Evolutionary conservation across 371 early-diverging fungal genomes (phyloP).

Genomic region (Mortierella sp.): DNA sequence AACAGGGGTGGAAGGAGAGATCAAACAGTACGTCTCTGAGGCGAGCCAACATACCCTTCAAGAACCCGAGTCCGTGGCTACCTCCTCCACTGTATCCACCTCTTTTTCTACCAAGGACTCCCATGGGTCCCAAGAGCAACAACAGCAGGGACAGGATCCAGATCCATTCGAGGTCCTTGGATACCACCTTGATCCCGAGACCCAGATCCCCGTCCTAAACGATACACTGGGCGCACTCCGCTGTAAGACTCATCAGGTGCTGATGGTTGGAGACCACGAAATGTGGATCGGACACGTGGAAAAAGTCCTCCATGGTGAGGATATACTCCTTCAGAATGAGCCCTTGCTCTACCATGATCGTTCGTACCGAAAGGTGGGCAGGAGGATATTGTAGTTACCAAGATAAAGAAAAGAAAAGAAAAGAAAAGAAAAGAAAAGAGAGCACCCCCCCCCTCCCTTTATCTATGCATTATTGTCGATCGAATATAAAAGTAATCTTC

Average conservation of each 20-base stretch:
- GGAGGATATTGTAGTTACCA: constrained; percentile 33
- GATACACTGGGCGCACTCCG: constrained; percentile 73
- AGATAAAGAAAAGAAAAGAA: too few relatives aligned
- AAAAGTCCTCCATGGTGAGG: constrained; percentile 67
- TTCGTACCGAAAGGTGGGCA: constrained; percentile 68
- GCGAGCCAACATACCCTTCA: constrained; percentile 50
- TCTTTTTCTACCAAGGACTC: not conserved
- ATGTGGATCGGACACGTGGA: constrained; percentile 72
- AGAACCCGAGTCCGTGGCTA: not conserved
- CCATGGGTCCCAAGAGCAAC: not conserved
- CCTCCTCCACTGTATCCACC: too few relatives aligned
- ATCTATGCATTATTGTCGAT: too few relatives aligned
- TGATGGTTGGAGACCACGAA: constrained; percentile 74
- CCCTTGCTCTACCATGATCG: constrained; percentile 75
- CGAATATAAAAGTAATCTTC: too few relatives aligned
- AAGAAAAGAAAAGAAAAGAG: too few relatives aligned
- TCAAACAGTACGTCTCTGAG: constrained; percentile 28
- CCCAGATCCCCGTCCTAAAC: constrained; percentile 67
- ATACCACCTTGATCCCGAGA: constrained; percentile 61
- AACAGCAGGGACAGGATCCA: constrained; percentile 14
- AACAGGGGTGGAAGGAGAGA: constrained; percentile 9
- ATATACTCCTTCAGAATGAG: constrained; percentile 50
- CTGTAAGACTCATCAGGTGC: constrained; percentile 60
- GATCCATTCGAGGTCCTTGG: constrained; percentile 66
- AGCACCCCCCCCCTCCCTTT: too few relatives aligned